Evolutionary conservation across 495 filamentous ascomycete species (phyloP).

Genomic region (Aspergillus sclerotioniger): DNA sequence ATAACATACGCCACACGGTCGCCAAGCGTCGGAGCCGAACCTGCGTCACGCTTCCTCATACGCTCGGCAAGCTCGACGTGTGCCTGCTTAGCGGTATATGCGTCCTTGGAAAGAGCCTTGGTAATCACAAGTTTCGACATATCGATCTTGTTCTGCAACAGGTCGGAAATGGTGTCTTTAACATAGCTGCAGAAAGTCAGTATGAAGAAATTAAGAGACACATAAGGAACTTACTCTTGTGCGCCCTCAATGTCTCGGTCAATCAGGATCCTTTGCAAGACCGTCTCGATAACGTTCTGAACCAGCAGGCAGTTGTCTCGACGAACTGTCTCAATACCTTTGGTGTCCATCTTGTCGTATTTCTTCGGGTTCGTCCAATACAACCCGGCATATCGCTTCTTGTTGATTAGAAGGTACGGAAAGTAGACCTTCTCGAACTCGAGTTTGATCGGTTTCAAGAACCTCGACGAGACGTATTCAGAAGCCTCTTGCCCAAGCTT

Average conservation of each 20-base stretch:
- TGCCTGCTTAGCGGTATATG: conserved; percentile 87
- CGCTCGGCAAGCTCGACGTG: conserved; percentile 91
- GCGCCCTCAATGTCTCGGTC: conserved; percentile 85
- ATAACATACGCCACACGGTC: conserved; percentile 99
- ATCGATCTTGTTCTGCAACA: conserved; percentile 96
- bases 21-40: conserved; percentile 89
- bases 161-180: conserved; percentile 91
- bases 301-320: conserved; percentile 95
- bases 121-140: conserved; percentile 99
- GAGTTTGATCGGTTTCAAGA: conserved; percentile 93
- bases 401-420: conserved; percentile 98
- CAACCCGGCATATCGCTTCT: conserved; percentile 96
- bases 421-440: conserved; percentile 99
- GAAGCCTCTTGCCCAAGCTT: conserved; percentile 90
- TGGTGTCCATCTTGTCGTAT: conserved; percentile 99
- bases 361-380: conserved; percentile 96
- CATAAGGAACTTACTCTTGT: conserved; percentile 69
- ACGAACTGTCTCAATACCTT: conserved; percentile 97
- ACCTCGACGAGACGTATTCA: conserved; percentile 82
- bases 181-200: conserved; percentile 68
- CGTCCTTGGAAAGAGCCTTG: conserved; percentile 83
- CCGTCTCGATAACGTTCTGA: conserved; percentile 96
- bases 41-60: conserved; percentile 94
- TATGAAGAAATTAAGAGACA: neutral
- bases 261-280: conserved; percentile 91